Percentiles rank a stretch among this genome's conserved stretches.
Conservation (phyloP, 2,329 filamentous ascomycete genomes). For the Bipolaris sorokiniana region DNA sequence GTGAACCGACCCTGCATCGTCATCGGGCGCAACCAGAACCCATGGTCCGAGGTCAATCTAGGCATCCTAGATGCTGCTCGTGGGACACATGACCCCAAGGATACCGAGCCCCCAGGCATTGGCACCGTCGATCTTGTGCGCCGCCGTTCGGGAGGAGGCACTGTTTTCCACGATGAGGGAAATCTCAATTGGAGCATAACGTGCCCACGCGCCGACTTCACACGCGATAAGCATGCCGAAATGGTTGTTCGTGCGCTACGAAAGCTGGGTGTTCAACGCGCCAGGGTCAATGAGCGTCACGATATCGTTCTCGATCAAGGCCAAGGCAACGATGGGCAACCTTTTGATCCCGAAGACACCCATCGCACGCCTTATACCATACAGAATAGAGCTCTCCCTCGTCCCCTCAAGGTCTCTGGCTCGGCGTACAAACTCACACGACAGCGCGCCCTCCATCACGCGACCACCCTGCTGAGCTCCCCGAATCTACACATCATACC, state of each 20-base stretch:
- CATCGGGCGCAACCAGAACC: conserved; percentile 96
- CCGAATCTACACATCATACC: conserved; percentile 75
- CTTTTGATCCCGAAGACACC: conserved; percentile 47
- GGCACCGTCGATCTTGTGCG: conserved; percentile 71
- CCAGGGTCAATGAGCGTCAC: conserved; percentile 85
- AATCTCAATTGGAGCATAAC: conserved; percentile 97
- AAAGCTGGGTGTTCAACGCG: conserved; percentile 62
- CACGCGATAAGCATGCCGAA: conserved; percentile 84
- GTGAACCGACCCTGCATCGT: conserved; percentile 86
- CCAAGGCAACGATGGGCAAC: conserved; percentile 45
- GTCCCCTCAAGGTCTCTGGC: conserved; percentile 78
- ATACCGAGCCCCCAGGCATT: conserved; percentile 49
- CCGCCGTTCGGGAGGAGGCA: conserved; percentile 84
- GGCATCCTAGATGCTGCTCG: conserved; percentile 59
- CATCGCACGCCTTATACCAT: conserved; percentile 54
- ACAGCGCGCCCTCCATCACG: conserved; percentile 84
- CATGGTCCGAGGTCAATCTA: conserved; percentile 90
- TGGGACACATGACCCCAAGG: conserved; percentile 24
- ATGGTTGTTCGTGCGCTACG: conserved; percentile 89
- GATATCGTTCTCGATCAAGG: conserved; percentile 81
- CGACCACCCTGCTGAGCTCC: conserved; percentile 82
- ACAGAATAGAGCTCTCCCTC: conserved; percentile 36
- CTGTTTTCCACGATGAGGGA: conserved; percentile 91
- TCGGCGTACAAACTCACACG: conserved; percentile 94
- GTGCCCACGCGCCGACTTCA: conserved; percentile 75